A percentile compares a stretch with the other conserved stretches of the same genome.
phyloP scores from a whole-genome alignment of 805 yeast species.

The Yamadazyma sp. region DNA sequence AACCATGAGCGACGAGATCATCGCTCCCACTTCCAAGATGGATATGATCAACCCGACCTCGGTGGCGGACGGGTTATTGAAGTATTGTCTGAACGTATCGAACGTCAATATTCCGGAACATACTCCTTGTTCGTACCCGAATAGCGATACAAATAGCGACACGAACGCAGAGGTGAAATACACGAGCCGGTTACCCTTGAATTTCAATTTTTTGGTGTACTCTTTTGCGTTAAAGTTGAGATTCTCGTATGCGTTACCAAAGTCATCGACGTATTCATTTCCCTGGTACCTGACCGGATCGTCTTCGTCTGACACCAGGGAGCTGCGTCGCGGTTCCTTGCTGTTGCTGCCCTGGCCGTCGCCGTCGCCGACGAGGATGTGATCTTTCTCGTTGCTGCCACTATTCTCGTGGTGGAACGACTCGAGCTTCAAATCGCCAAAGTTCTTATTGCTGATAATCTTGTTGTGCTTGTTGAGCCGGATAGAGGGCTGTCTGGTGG shows the following conservation, averaged over 20 bases:
- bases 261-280: constrained; percentile 25
- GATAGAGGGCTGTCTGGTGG: constrained; percentile 5
- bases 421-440: constrained; percentile 15
- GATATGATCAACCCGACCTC: constrained; percentile 86
- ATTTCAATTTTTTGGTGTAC: constrained; percentile 30
- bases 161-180: constrained; percentile 47
- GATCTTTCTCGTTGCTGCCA: constrained; percentile 4
- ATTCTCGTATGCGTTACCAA: constrained; percentile 36
- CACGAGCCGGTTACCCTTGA: constrained; percentile 41
- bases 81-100: constrained; percentile 64
- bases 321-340: background rate
- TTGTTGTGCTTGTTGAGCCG: constrained; percentile 13
- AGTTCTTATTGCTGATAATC: constrained; percentile 15
- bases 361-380: background rate
- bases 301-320: constrained; percentile 16
- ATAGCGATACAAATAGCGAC: constrained; percentile 41
- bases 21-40: constrained; percentile 84
- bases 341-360: background rate
- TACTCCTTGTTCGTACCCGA: constrained; percentile 66
- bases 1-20: constrained; percentile 73
- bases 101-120: constrained; percentile 85
- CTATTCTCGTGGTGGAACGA: constrained; percentile 10
- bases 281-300: constrained; percentile 17
- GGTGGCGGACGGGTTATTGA: constrained; percentile 69
- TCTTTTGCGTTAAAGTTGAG: constrained; percentile 35